These are phyloP conservation scores for Xerocomellus chrysenteron DNA, from an alignment of 768 basidiomycete species.

Conservation along the genomic window DNA sequence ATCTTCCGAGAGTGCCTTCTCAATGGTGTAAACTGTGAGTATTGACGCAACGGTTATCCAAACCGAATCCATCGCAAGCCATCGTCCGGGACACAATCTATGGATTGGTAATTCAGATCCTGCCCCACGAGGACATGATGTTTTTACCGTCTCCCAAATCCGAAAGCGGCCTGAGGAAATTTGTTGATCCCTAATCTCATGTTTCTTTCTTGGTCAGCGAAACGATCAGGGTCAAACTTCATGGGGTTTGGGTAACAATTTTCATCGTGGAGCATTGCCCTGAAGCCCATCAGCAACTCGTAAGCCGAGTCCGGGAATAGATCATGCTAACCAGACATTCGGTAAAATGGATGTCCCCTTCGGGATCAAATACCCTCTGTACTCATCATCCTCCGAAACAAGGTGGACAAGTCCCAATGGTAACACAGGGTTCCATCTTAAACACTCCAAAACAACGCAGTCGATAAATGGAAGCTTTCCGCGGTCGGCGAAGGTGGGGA, in stretches of 20 bases:
- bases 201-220: slow-evolving; percentile 29
- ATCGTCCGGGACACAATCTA: slow-evolving; percentile 46
- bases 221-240: slow-evolving; percentile 40
- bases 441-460: slow-evolving; percentile 31
- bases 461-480: slow-evolving; percentile 44
- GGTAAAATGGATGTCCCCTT: slow-evolving; percentile 44
- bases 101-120: background rate
- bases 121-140: background rate
- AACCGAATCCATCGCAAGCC: slow-evolving; percentile 42
- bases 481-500: slow-evolving; percentile 44
- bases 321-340: slow-evolving; percentile 42
- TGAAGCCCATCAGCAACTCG: slow-evolving; percentile 22
- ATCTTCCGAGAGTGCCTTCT: slow-evolving; percentile 33
- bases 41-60: slow-evolving; percentile 45
- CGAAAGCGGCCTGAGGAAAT: slow-evolving; percentile 39
- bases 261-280: slow-evolving; percentile 43
- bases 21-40: slow-evolving; percentile 40
- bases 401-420: slow-evolving; percentile 22
- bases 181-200: slow-evolving; percentile 32
- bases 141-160: slow-evolving; percentile 41
- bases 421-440: slow-evolving; percentile 45
- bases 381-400: slow-evolving; percentile 42
- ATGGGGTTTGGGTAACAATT: slow-evolving; percentile 41
- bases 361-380: slow-evolving; percentile 45
- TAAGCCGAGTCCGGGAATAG: slow-evolving; percentile 7